These are phyloP conservation scores for Auxenochlorella pyrenoidosa DNA, from an alignment of 139 green algal species.

Conservation along the genomic window DNA sequence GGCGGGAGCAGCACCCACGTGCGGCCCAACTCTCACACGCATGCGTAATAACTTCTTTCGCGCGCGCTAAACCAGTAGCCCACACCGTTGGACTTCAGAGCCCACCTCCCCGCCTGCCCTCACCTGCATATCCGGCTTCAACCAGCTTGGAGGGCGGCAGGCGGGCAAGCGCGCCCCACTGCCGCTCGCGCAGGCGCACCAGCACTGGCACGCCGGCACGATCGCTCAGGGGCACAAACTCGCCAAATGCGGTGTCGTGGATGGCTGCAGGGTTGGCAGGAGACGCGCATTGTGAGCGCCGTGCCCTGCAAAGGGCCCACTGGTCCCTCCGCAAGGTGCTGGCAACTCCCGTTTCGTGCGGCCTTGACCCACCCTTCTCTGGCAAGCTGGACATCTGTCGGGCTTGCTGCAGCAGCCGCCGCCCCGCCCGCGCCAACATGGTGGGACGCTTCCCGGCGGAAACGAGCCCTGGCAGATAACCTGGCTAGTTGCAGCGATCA, in stretches of 20 bases:
- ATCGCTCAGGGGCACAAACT: constrained; percentile 30
- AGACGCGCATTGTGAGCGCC: neutral
- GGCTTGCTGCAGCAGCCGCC: neutral
- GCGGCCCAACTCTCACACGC: too few species aligned
- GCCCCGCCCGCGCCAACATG: neutral
- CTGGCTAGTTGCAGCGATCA: too few species aligned
- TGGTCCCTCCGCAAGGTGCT: neutral
- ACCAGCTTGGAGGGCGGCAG: constrained; percentile 52
- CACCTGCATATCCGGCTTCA: constrained; percentile 32
- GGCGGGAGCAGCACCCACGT: neutral
- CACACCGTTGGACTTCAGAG: too few species aligned
- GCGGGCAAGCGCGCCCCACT: constrained; percentile 63
- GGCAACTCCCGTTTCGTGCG: neutral
- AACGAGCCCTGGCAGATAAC: too few species aligned
- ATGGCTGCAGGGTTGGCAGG: constrained; percentile 10
- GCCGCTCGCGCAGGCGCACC: constrained; percentile 66
- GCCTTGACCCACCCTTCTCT: constrained; percentile 1
- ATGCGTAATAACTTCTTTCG: too few species aligned
- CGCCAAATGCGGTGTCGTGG: constrained; percentile 27
- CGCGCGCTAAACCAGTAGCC: too few species aligned
- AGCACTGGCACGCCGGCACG: constrained; percentile 52
- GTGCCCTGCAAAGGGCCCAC: neutral
- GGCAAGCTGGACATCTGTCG: neutral
- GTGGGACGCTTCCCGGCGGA: too few species aligned
- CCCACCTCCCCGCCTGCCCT: neutral